Evolutionary conservation across 257 asterid genomes (phyloP).

Genomic region (Cordia subcordata): DNA sequence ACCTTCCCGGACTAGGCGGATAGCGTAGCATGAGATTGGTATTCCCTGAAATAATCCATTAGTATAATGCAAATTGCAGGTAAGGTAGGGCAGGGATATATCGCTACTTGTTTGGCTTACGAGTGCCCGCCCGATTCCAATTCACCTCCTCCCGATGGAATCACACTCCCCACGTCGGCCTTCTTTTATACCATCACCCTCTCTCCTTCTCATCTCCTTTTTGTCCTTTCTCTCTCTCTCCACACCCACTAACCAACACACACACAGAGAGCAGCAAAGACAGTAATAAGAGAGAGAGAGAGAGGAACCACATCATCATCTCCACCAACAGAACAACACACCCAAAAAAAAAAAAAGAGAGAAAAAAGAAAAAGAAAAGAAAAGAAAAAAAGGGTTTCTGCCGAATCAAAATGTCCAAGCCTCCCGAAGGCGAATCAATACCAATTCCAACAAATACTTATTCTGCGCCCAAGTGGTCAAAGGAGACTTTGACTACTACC

Average conservation of each 20-base stretch:
- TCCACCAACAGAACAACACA: background rate
- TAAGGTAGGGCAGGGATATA: background rate
- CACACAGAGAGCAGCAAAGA: too few relatives aligned
- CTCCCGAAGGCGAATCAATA: constrained; percentile 24
- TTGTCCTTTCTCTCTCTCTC: background rate
- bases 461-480: background rate
- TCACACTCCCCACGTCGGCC: background rate
- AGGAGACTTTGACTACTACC: constrained; percentile 13
- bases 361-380: background rate
- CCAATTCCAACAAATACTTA: background rate
- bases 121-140: background rate
- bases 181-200: background rate
- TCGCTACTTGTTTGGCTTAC: background rate
- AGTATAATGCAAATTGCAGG: background rate
- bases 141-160: background rate
- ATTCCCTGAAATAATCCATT: background rate
- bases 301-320: background rate
- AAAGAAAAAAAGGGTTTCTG: background rate
- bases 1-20: background rate
- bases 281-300: too few relatives aligned
- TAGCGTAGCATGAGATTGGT: background rate
- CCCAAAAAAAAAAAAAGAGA: background rate
- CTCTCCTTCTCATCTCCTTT: background rate
- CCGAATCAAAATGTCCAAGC: constrained; percentile 40
- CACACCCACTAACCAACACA: background rate